phyloP scores from a whole-genome alignment of 208 protist species.

The Leishmania aethiopica region DNA sequence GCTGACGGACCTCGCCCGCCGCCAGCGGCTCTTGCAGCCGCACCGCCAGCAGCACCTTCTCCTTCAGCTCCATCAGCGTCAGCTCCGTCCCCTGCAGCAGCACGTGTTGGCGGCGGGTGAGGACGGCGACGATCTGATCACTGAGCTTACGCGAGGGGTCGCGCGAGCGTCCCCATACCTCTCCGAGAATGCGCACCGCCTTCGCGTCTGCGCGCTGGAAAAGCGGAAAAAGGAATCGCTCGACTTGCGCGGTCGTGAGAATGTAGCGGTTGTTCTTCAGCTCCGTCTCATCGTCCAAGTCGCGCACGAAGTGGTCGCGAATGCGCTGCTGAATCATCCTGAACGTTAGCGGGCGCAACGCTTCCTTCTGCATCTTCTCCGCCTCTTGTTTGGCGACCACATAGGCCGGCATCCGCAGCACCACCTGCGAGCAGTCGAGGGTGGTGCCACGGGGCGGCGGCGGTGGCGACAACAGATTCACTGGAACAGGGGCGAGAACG shows the following conservation, averaged over 20 bases:
- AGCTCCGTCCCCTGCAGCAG: constrained; percentile 53
- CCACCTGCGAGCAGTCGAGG: constrained; percentile 31
- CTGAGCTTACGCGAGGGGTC: constrained; percentile 40
- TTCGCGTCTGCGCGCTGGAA: constrained; percentile 28
- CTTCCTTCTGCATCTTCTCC: constrained; percentile 4
- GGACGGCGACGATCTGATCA: constrained; percentile 48
- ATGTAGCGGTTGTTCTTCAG: constrained; percentile 19
- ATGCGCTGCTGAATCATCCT: constrained; percentile 40
- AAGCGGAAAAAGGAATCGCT: constrained; percentile 25
- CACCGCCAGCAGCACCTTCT: constrained; percentile 53
- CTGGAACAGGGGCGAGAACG: constrained; percentile 7
- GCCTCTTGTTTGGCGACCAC: constrained; percentile 19
- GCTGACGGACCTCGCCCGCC: constrained; percentile 27
- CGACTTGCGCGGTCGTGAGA: constrained; percentile 26
- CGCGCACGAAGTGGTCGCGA: constrained; percentile 34
- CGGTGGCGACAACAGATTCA: constrained; percentile 12
- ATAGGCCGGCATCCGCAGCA: constrained; percentile 20
- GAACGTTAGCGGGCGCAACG: constrained; percentile 23
- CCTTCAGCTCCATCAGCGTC: constrained; percentile 54
- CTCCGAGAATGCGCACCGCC: constrained; percentile 21
- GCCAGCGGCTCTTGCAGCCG: constrained; percentile 50
- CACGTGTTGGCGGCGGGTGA: constrained; percentile 43
- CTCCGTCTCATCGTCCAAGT: constrained; percentile 31
- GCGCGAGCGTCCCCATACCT: constrained; percentile 28
- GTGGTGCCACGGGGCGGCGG: constrained; percentile 6